Conservation (phyloP, 176 grass and related monocot species). For the Musa schizocarpa region DNA sequence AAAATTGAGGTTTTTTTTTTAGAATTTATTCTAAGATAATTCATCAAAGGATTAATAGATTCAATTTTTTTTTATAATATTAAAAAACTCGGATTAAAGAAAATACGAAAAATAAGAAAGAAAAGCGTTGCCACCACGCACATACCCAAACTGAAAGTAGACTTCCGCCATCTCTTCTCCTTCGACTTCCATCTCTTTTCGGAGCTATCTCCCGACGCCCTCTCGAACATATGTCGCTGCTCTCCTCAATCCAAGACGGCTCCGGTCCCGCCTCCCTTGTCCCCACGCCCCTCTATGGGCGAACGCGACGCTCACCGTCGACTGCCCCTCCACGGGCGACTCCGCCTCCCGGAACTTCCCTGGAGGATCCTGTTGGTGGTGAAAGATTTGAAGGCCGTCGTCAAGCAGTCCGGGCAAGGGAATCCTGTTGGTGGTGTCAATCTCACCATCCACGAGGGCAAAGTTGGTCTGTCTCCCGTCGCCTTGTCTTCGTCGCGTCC, state of each 20-base stretch:
- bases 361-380: slow-evolving; percentile 50
- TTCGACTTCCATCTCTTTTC: not conserved
- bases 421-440: slow-evolving; percentile 56
- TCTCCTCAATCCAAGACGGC: not conserved
- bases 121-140: no score
- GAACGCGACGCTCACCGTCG: slow-evolving; percentile 20
- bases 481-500: not conserved
- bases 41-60: no score
- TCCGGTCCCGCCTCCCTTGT: slow-evolving; percentile 15
- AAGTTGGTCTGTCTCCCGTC: slow-evolving; percentile 31
- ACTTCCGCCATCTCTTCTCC: not conserved
- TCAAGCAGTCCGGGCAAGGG: slow-evolving; percentile 44
- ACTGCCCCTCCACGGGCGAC: not conserved
- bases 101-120: no score
- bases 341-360: slow-evolving; percentile 4
- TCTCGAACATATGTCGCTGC: slow-evolving; percentile 10
- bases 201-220: not conserved
- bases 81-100: no score
- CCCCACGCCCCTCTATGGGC: slow-evolving; percentile 7
- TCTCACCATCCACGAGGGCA: slow-evolving; percentile 64
- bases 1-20: no score
- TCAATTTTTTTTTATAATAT: no score
- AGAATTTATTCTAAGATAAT: no score
- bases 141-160: no score
- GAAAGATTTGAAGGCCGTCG: slow-evolving; percentile 54